phyloP scores from a whole-genome alignment of 2,329 filamentous ascomycete species.

The Davidsoniella neocaledoniae region DNA sequence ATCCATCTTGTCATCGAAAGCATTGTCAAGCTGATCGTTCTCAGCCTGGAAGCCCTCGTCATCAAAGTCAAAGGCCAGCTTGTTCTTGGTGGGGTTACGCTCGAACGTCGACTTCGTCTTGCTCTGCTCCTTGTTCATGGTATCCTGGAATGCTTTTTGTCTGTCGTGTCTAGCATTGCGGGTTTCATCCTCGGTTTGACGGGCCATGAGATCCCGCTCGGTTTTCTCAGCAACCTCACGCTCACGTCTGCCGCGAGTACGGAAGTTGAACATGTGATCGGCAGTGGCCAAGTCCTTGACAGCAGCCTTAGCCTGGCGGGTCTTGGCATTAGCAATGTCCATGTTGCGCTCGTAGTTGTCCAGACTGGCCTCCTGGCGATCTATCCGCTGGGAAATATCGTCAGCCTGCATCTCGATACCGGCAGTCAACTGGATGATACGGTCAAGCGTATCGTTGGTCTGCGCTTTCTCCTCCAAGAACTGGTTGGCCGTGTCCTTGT shows the following conservation, averaged over 20 bases:
- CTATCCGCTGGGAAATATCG: slow-evolving; percentile 56
- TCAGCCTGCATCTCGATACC: slow-evolving; percentile 53
- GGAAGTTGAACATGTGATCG: slow-evolving; percentile 66
- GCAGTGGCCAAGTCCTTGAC: slow-evolving; percentile 69
- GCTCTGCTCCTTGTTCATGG: slow-evolving; percentile 3
- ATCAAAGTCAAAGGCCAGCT: slow-evolving; percentile 67
- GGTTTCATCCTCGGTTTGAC: slow-evolving; percentile 8
- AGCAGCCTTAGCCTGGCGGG: slow-evolving; percentile 60
- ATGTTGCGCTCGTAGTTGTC: slow-evolving; percentile 72
- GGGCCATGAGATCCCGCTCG: slow-evolving; percentile 27
- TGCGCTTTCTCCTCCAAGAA: slow-evolving; percentile 36
- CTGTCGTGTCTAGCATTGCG: slow-evolving; percentile 14
- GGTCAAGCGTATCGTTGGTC: slow-evolving; percentile 13
- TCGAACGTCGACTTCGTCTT: slow-evolving; percentile 6
- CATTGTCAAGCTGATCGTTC: slow-evolving; percentile 27
- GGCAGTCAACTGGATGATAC: slow-evolving; percentile 46
- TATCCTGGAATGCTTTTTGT: slow-evolving; percentile 19
- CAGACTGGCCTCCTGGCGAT: slow-evolving; percentile 59
- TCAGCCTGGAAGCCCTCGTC: slow-evolving; percentile 39
- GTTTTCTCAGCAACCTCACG: slow-evolving; percentile 56
- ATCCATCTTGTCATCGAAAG: slow-evolving; percentile 41
- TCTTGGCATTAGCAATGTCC: slow-evolving; percentile 61
- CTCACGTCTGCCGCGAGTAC: slow-evolving; percentile 42
- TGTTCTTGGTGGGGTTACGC: slow-evolving; percentile 20
- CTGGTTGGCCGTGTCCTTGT: slow-evolving; percentile 38